Percentiles rank a stretch among this genome's conserved stretches.
Evolutionary conservation across 1,139 yeast genomes (phyloP).

Genomic region (Insectozyma bohioensis): DNA sequence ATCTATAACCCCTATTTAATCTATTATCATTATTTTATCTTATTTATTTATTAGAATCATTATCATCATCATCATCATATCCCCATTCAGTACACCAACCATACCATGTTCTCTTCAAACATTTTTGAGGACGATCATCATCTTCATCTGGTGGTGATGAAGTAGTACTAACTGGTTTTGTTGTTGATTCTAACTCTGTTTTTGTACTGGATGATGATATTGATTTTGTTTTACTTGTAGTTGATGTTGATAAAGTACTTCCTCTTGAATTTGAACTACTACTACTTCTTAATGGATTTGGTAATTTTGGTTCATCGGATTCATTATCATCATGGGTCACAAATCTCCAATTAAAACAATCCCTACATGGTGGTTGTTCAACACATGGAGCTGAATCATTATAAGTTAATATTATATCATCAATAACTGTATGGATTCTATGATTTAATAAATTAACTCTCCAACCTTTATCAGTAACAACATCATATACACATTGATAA

Average conservation of each 20-base stretch:
- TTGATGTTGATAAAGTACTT: constrained; percentile 6
- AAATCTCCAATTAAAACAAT: constrained; percentile 91
- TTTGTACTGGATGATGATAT: constrained; percentile 3
- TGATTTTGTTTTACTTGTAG: constrained; percentile 2
- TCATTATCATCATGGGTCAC: constrained; percentile 51
- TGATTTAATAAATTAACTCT: constrained; percentile 85
- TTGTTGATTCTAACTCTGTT: constrained; percentile 2
- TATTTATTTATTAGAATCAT: too few species aligned
- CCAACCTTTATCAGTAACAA: constrained; percentile 90
- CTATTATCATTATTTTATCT: too few species aligned
- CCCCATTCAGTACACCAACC: constrained; percentile 49
- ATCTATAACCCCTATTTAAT: too few species aligned
- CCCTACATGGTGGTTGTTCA: constrained; percentile 77
- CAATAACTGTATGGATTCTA: constrained; percentile 88
- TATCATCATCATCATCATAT: constrained; percentile 14
- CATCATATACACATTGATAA: constrained; percentile 82
- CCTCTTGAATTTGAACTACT: constrained; percentile 8
- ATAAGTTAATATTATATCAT: constrained; percentile 68
- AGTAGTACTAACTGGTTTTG: constrained; percentile 7
- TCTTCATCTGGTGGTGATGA: constrained; percentile 14
- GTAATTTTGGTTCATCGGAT: constrained; percentile 38
- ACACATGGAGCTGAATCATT: constrained; percentile 77
- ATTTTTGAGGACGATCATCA: constrained; percentile 29
- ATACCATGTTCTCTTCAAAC: constrained; percentile 46
- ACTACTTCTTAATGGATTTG: constrained; percentile 32